Evolutionary conservation across 2,329 filamentous ascomycete species (phyloP).

Genomic region (Didymella keratinophila): DNA sequence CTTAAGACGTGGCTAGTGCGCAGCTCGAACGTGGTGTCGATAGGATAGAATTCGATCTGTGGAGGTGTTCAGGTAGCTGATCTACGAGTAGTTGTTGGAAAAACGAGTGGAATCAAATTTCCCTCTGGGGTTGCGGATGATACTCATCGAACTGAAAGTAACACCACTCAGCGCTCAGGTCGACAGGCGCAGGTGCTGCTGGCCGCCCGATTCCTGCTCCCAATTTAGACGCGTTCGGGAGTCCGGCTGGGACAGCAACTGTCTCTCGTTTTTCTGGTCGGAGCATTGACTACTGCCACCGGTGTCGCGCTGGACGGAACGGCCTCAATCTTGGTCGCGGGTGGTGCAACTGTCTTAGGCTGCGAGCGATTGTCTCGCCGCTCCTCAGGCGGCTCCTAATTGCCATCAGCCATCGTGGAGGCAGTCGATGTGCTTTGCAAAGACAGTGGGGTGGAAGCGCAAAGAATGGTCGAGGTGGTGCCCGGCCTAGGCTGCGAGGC

Average conservation of each 20-base stretch:
- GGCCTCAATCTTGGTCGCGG: not conserved
- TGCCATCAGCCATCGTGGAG: not conserved
- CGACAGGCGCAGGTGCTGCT: not conserved
- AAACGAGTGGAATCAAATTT: not conserved
- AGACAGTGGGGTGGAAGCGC: slow-evolving; percentile 10
- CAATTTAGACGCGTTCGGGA: not conserved
- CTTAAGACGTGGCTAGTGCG: not conserved
- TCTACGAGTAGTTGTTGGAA: not conserved
- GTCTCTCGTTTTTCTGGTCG: not conserved
- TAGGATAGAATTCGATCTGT: not conserved
- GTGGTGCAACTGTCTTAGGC: not conserved
- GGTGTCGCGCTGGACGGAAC: not conserved
- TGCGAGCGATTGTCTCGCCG: not conserved
- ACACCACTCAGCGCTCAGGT: not conserved
- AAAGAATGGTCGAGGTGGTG: slow-evolving; percentile 7
- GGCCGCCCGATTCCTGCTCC: not conserved
- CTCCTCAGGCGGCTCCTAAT: not conserved
- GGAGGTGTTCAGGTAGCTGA: not conserved
- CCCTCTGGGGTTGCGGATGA: not conserved
- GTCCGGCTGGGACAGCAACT: not conserved
- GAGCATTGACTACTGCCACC: not conserved
- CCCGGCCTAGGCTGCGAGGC: slow-evolving; percentile 21
- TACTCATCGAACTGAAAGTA: not conserved
- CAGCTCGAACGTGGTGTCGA: not conserved
- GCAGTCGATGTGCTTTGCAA: not conserved